Conservation (phyloP, 129 eudicot species). For the Flaveria bidentis region DNA sequence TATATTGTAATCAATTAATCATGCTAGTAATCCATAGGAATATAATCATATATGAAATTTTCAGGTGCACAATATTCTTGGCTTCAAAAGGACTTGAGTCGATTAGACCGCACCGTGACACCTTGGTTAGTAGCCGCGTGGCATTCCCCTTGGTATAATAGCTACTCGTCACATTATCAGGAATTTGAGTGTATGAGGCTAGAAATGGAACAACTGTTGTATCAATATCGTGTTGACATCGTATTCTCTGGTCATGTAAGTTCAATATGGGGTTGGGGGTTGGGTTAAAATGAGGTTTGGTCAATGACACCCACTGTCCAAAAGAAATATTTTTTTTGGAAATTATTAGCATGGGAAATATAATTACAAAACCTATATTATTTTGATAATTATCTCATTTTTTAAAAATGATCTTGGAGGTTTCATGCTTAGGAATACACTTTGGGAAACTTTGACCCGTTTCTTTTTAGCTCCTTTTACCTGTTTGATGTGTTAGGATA, state of each 20-base stretch:
- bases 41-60: background rate
- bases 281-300: background rate
- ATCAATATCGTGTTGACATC: constrained; percentile 63
- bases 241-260: constrained; percentile 97
- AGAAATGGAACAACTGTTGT: constrained; percentile 70
- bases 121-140: constrained; percentile 95
- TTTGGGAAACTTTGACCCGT: background rate
- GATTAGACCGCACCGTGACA: constrained; percentile 58
- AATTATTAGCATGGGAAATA: background rate
- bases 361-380: background rate
- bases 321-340: background rate
- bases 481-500: background rate
- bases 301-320: background rate
- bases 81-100: constrained; percentile 63
- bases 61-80: constrained; percentile 79
- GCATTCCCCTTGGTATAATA: constrained; percentile 97
- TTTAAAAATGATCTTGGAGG: background rate
- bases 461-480: background rate
- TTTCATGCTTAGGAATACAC: background rate
- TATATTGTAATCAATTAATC: background rate
- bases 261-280: background rate
- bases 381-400: background rate
- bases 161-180: constrained; percentile 89
- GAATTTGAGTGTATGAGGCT: constrained; percentile 94
- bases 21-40: background rate